These are phyloP conservation scores for Desmodesmus armatus DNA, from an alignment of 139 green algal genomes.

Conservation along the genomic window DNA sequence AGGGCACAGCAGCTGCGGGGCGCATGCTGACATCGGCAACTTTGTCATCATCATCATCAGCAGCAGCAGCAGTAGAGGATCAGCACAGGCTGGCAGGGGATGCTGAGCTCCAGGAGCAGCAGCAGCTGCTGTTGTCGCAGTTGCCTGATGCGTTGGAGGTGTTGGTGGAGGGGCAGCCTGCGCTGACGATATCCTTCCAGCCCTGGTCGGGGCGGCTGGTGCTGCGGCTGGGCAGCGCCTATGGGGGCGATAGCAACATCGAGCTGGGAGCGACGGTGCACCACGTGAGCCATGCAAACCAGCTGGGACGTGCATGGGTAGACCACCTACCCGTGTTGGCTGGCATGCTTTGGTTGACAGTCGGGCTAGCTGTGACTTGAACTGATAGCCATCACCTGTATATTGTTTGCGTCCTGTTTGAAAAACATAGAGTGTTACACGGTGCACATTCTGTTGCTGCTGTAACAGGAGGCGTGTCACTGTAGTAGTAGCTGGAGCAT, in stretches of 20 bases:
- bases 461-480: no score
- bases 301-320: no score
- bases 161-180: slow-evolving; percentile 8
- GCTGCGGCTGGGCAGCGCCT: slow-evolving; percentile 30
- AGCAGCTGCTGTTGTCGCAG: neutral
- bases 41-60: slow-evolving; percentile 14
- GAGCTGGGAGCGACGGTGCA: slow-evolving; percentile 21
- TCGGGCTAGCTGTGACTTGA: no score
- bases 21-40: no score
- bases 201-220: slow-evolving; percentile 36
- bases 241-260: slow-evolving; percentile 38
- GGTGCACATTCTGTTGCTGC: no score
- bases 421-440: no score
- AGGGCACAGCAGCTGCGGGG: neutral
- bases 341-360: no score
- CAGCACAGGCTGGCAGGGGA: neutral
- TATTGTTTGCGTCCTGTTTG: no score
- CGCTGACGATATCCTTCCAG: slow-evolving; percentile 15
- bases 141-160: slow-evolving; percentile 34
- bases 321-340: no score
- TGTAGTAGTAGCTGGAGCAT: no score
- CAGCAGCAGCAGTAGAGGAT: neutral
- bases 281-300: no score
- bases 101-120: neutral
- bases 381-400: no score